Percentiles rank a stretch among this genome's conserved stretches.
Evolutionary conservation across 805 yeast species (phyloP).

Genomic region (Kodamaea laetipori): DNA sequence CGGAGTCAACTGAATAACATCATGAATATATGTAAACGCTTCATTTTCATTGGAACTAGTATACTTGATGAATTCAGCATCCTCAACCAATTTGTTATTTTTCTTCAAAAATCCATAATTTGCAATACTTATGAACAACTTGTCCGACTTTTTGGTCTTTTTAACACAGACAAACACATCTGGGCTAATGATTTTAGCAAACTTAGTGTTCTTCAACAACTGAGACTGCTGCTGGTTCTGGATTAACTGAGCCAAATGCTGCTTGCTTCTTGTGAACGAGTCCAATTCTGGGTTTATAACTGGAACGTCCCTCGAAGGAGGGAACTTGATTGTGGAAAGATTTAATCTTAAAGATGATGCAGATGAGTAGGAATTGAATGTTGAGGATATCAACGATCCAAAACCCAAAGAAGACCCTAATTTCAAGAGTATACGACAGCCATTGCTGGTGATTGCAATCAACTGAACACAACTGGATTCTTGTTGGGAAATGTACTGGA

Average conservation of each 20-base stretch:
- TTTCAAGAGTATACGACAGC: slow-evolving; percentile 74
- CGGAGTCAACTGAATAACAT: slow-evolving; percentile 70
- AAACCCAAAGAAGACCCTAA: slow-evolving; percentile 37
- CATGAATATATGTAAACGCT: slow-evolving; percentile 53
- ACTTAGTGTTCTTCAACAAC: slow-evolving; percentile 58
- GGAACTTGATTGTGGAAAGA: slow-evolving; percentile 56
- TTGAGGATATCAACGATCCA: slow-evolving; percentile 16
- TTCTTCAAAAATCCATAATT: slow-evolving; percentile 84
- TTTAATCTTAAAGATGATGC: slow-evolving; percentile 31
- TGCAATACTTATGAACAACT: slow-evolving; percentile 73
- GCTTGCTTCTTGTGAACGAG: slow-evolving; percentile 43
- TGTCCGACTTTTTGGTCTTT: slow-evolving; percentile 46
- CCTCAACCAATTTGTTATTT: slow-evolving; percentile 71
- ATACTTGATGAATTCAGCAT: slow-evolving; percentile 65
- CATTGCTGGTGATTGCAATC: slow-evolving; percentile 78
- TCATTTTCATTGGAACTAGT: slow-evolving; percentile 24
- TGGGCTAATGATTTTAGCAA: slow-evolving; percentile 71
- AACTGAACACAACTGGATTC: slow-evolving; percentile 73
- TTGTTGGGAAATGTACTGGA: slow-evolving; percentile 57
- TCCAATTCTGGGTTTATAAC: slow-evolving; percentile 43
- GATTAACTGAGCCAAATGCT: slow-evolving; percentile 40
- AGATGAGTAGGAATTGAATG: slow-evolving; percentile 23
- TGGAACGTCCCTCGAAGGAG: slow-evolving; percentile 57
- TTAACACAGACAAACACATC: slow-evolving; percentile 79
- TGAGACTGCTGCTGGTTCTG: slow-evolving; percentile 51